These are phyloP conservation scores for Paramecium primaurelia DNA, from an alignment of 73 alveolate genomes.

Conservation along the genomic window DNA sequence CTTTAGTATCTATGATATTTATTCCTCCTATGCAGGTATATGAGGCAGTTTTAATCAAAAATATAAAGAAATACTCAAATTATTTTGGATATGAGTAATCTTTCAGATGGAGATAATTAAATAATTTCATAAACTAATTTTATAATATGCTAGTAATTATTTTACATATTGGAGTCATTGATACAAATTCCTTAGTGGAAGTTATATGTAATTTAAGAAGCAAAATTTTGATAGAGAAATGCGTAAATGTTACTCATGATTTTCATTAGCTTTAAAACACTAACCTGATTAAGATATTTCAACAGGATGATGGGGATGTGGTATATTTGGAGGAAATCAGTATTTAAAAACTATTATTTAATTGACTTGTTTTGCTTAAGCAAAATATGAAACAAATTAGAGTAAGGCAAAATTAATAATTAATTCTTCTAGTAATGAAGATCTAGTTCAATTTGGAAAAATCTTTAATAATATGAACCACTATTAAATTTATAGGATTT, in stretches of 20 bases:
- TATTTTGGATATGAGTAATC: neutral
- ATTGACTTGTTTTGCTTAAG: conserved; percentile 51
- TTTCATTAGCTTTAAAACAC: conserved; percentile 62
- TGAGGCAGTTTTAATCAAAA: neutral
- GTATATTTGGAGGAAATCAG: conserved; percentile 71
- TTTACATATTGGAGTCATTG: neutral
- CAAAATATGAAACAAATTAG: neutral
- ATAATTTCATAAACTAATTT: neutral
- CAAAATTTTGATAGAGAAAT: conserved; percentile 54
- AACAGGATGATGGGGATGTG: conserved; percentile 88
- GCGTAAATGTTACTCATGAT: conserved; percentile 50
- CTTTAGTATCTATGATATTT: neutral
- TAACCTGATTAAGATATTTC: neutral
- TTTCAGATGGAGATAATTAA: neutral
- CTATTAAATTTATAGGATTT: neutral
- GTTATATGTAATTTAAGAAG: neutral
- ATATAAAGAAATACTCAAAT: neutral
- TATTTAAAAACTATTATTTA: conserved; percentile 64
- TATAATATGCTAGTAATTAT: neutral
- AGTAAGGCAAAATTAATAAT: neutral
- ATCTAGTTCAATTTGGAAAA: neutral
- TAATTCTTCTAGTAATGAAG: neutral
- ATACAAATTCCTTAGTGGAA: neutral
- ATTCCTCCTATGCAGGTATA: neutral
- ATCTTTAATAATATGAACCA: neutral